A percentile compares a stretch with the other conserved stretches of the same genome.
These are phyloP conservation scores for Discostella stelligera DNA, from an alignment of 352 stramenopile species.

Conservation along the genomic window DNA sequence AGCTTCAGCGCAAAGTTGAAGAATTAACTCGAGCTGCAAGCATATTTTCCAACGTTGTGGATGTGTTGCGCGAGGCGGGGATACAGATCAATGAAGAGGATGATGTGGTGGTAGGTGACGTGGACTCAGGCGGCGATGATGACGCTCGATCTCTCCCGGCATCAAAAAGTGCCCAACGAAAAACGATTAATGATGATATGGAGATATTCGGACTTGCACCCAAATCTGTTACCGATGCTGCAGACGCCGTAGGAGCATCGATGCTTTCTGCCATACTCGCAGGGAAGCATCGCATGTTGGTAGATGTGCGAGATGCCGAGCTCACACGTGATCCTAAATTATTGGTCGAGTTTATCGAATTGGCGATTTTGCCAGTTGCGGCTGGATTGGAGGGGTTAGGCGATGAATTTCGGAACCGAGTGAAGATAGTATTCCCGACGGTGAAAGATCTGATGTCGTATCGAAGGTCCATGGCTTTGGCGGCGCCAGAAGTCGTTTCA, in stretches of 20 bases:
- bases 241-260: slow-evolving; percentile 72
- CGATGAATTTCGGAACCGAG: slow-evolving; percentile 56
- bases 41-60: slow-evolving; percentile 66
- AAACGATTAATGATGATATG: slow-evolving; percentile 65
- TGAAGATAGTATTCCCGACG: slow-evolving; percentile 84
- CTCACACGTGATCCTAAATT: slow-evolving; percentile 71
- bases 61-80: slow-evolving; percentile 68
- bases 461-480: slow-evolving; percentile 73
- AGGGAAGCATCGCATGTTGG: slow-evolving; percentile 81
- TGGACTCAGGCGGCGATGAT: slow-evolving; percentile 17
- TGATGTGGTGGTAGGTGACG: slow-evolving; percentile 16
- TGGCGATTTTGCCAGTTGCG: slow-evolving; percentile 77
- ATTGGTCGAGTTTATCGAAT: slow-evolving; percentile 82
- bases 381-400: slow-evolving; percentile 74
- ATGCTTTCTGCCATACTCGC: slow-evolving; percentile 76
- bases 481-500: slow-evolving; percentile 78
- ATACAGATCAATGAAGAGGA: slow-evolving; percentile 57
- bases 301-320: slow-evolving; percentile 82
- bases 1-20: slow-evolving; percentile 64
- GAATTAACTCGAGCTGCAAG: slow-evolving; percentile 50
- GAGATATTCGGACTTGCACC: slow-evolving; percentile 81
- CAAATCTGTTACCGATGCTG: slow-evolving; percentile 75
- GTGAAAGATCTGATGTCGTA: slow-evolving; percentile 80
- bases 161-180: slow-evolving; percentile 4
- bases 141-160: slow-evolving; percentile 15